These are phyloP conservation scores for Salix udensis DNA, from an alignment of 345 rosid species.

Conservation along the genomic window DNA sequence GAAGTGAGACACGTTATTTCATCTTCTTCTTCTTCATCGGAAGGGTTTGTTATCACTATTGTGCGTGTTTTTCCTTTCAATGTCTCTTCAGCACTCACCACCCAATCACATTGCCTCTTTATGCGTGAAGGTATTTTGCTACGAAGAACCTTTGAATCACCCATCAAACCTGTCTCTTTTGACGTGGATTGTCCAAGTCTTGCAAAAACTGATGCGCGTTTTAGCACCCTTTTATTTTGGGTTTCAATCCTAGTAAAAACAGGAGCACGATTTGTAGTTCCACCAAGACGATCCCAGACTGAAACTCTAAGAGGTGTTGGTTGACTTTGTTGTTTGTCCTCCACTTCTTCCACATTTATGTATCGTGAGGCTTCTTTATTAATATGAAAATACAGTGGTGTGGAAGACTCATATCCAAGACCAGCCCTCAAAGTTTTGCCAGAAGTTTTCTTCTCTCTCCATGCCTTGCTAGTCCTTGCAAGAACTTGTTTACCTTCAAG, in stretches of 20 bases:
- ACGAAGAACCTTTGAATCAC: no score
- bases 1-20: background rate
- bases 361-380: background rate
- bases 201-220: background rate
- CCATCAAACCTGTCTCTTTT: no score
- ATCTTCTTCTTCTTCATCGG: background rate
- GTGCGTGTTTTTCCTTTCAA: background rate
- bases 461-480: background rate
- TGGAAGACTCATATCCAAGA: background rate
- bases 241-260: background rate
- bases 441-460: background rate
- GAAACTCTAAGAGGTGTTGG: background rate
- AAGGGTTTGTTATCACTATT: background rate
- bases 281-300: background rate
- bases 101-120: no score
- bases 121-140: background rate
- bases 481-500: background rate
- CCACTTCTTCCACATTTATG: background rate
- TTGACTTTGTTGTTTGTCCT: background rate
- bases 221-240: background rate
- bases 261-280: no score
- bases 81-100: background rate
- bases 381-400: background rate
- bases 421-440: background rate
- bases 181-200: no score